Evolutionary conservation across 2,329 filamentous ascomycete species (phyloP).

Genomic region (Sporothrix mexicana): DNA sequence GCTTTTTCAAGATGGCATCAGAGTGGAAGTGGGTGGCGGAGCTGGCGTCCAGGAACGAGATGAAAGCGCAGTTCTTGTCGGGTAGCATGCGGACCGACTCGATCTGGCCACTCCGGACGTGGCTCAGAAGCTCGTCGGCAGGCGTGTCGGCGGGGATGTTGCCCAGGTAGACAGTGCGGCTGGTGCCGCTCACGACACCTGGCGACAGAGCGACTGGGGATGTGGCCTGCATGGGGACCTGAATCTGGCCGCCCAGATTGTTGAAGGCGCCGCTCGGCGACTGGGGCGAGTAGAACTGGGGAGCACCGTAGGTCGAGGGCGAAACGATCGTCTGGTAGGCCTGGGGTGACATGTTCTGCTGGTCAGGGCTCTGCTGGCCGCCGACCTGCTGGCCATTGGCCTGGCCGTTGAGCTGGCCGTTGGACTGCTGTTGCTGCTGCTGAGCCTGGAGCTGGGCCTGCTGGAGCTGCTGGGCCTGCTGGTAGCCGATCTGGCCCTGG

Average conservation of each 20-base stretch:
- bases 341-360: constrained; percentile 79
- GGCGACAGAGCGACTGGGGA: constrained; percentile 77
- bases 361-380: constrained; percentile 68
- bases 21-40: constrained; percentile 99
- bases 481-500: constrained; percentile 79
- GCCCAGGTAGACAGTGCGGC: constrained; percentile 94
- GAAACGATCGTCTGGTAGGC: constrained; percentile 86
- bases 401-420: constrained; percentile 60
- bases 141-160: constrained; percentile 98
- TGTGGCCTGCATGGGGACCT: constrained; percentile 68
- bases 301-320: constrained; percentile 79
- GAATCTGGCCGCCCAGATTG: constrained; percentile 64
- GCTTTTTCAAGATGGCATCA: constrained; percentile 98
- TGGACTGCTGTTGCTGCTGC: constrained; percentile 51
- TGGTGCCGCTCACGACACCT: constrained; percentile 86
- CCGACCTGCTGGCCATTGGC: constrained; percentile 75
- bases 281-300: constrained; percentile 83
- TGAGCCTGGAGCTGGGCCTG: constrained; percentile 62
- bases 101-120: constrained; percentile 96
- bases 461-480: constrained; percentile 67
- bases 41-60: constrained; percentile 96
- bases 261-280: constrained; percentile 82
- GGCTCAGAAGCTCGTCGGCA: constrained; percentile 93
- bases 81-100: constrained; percentile 96
- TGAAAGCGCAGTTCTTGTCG: constrained; percentile 99